Evolutionary conservation across 768 basidiomycete species (phyloP).

Genomic region (Russula virescens): DNA sequence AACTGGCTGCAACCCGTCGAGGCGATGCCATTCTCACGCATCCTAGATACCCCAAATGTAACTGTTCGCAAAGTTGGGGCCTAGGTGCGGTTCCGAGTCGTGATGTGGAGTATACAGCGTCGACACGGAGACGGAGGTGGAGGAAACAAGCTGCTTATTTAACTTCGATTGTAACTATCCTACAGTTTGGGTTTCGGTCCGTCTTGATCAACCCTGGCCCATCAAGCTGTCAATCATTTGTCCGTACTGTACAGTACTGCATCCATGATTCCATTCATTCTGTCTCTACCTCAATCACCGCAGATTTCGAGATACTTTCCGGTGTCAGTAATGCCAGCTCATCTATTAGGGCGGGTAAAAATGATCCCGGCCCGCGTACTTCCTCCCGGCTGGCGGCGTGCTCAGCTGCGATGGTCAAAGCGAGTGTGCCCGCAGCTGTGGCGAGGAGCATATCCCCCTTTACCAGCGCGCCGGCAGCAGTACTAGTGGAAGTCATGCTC

Average conservation of each 20-base stretch:
- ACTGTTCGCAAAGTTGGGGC: constrained; percentile 23
- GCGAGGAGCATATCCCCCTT: constrained; percentile 72
- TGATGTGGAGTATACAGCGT: background rate
- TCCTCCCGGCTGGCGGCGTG: constrained; percentile 45
- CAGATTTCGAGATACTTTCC: constrained; percentile 28
- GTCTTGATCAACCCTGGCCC: background rate
- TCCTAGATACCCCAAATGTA: constrained; percentile 37
- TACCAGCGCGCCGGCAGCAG: constrained; percentile 44
- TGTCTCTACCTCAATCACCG: constrained; percentile 20
- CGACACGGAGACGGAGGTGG: no score
- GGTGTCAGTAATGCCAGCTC: constrained; percentile 46
- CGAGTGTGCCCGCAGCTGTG: constrained; percentile 68
- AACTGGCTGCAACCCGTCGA: constrained; percentile 93
- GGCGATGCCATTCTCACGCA: constrained; percentile 72
- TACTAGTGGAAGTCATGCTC: constrained; percentile 35
- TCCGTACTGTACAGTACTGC: background rate
- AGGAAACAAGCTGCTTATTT: background rate
- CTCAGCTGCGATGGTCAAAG: constrained; percentile 57
- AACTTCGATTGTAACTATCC: background rate
- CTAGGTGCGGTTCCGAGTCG: background rate
- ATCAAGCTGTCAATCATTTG: background rate
- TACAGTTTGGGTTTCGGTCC: background rate
- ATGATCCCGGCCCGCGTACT: constrained; percentile 59
- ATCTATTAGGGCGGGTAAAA: constrained; percentile 60
- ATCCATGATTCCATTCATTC: background rate